Evolutionary conservation across 441 rosid genomes (phyloP), one percentile per base, ranked within the genome.

Genomic region (Geranium incanum): DNA sequence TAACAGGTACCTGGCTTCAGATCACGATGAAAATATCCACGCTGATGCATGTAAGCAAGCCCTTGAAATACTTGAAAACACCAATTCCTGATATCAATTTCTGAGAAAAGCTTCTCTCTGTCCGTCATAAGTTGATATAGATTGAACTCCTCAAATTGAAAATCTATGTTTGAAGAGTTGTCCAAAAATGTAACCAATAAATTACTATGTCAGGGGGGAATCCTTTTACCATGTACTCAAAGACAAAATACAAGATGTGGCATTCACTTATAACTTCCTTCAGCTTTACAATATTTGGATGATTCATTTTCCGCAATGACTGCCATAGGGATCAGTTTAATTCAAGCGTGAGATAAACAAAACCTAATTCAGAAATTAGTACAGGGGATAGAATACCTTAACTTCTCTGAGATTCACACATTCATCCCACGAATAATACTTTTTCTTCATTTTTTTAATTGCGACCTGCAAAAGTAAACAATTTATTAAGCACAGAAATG

Each of bases 11-110:
- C 98, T 69, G 97, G 99, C 84, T 95, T 95, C 66, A 95, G 89
- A 80, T 95, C 97, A 72, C 98, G 97, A 76, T 95, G 99, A 74
- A 95, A 95, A 77, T 92, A 92, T 74, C 97, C 98, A 39, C 84
- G 91, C 78, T 87, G 95, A 74, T 95, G 97, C 91, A 92, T 88
- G 79, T 90, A 89, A 68, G 92, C 86, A 76, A 95, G 96, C 63
- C 95, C 99, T 79, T 90, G 97, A 72, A 95, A 92, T 59, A 95
- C 92, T 90, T 95, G 98, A 75, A 90, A 90, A 79, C 90, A 92
- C 98, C 96, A 92, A 79, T 88, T 89, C 80, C 91, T 84, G 52
- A 95, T 76, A 73, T 90, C 96, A 77, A 85, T 78, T 81, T 90
- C 99, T 0, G 95, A 81, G 82, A 92, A 90, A 63, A 78, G 87